Evolutionary conservation across 2,329 filamentous ascomycete species (phyloP), one percentile per base, ranked within the genome.

Genomic region (Zasmidium cellare): DNA sequence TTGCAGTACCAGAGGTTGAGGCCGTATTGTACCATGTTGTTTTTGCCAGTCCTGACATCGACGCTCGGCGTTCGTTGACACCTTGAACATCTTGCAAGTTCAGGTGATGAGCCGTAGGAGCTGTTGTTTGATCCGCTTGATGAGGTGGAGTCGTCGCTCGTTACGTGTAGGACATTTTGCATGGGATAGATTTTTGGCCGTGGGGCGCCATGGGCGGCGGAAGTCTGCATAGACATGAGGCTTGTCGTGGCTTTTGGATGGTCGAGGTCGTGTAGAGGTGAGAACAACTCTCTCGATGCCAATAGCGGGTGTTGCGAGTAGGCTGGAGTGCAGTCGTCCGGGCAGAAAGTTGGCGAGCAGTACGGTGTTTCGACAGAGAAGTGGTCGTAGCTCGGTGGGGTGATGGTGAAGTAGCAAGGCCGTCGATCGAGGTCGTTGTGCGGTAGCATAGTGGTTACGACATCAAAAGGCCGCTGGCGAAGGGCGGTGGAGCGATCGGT

Each of bases 1-100:
- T 56, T 66, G 66, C 72, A 75, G 64, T 75, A 75, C 65, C 70
- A 75, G 31, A 68, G 65, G 46, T 75, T 75, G 18, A 74, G 62
- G 9, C 72, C 72, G 46, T 74, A 75, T 12, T 65, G 62, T 16
- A 74, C 58, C 72, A 75, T 75, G 62, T 72, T 74, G 53, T 62
- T 66, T 48, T 69, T 67, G n/a, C 71, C 70, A 5, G 70, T 71
- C 48, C 64, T 55, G 20, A 69, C 49, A 51, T 74, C 70, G 46
- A 72, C 49, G 63, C 70, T 72, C 18, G 67, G 63, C 9, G 70
- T 69, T 23, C 72, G 66, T 51, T 72, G 71, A 56, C 72, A 75
- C 51, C 72, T 58, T 18, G 72, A 75, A 55, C 72, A 75, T 45
- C 72, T 62, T 5, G 71, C 72, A 9, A 65, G 49, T 11, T 68